These are phyloP conservation scores for Saccharomycopsis selenospora DNA, from an alignment of 805 yeast genomes.

Conservation along the genomic window DNA sequence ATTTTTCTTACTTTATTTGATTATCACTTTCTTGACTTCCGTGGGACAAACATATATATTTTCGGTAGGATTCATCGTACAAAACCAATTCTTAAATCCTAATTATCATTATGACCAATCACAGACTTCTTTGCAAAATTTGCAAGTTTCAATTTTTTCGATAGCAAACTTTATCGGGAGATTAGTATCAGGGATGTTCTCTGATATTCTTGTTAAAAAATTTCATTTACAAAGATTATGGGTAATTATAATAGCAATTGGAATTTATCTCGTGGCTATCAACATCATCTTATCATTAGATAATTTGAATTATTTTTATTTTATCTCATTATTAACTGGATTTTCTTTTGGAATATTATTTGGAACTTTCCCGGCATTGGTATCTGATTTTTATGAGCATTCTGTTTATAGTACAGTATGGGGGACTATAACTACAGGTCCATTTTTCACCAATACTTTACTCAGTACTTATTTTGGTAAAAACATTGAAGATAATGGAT, in stretches of 20 bases:
- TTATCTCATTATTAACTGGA: slow-evolving; percentile 53
- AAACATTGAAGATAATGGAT: slow-evolving; percentile 41
- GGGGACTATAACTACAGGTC: slow-evolving; percentile 72
- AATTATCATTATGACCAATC: slow-evolving; percentile 9
- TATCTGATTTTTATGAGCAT: slow-evolving; percentile 68
- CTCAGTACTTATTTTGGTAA: slow-evolving; percentile 51
- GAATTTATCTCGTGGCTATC: slow-evolving; percentile 33
- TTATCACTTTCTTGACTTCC: slow-evolving; percentile 13
- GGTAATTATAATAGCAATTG: slow-evolving; percentile 44
- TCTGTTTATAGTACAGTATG: slow-evolving; percentile 63
- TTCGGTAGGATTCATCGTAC: slow-evolving; percentile 67
- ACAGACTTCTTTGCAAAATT: slow-evolving; percentile 13
- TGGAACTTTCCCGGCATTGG: slow-evolving; percentile 69
- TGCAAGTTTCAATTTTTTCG: slow-evolving; percentile 17
- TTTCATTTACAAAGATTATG: slow-evolving; percentile 54
- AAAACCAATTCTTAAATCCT: slow-evolving; percentile 31
- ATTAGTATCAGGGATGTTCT: slow-evolving; percentile 52
- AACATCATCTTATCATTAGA: slow-evolving; percentile 29
- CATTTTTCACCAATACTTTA: slow-evolving; percentile 45
- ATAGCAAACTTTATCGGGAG: slow-evolving; percentile 18
- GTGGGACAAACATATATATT: slow-evolving; percentile 67
- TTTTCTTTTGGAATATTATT: slow-evolving; percentile 61
- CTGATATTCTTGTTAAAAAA: slow-evolving; percentile 50
- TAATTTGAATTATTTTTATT: slow-evolving; percentile 36
- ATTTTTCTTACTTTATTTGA: slow-evolving; percentile 10